Percentiles rank a stretch among this genome's conserved stretches.
phyloP scores from a whole-genome alignment of 768 basidiomycete species.

The Candolleomyces eurysporus region DNA sequence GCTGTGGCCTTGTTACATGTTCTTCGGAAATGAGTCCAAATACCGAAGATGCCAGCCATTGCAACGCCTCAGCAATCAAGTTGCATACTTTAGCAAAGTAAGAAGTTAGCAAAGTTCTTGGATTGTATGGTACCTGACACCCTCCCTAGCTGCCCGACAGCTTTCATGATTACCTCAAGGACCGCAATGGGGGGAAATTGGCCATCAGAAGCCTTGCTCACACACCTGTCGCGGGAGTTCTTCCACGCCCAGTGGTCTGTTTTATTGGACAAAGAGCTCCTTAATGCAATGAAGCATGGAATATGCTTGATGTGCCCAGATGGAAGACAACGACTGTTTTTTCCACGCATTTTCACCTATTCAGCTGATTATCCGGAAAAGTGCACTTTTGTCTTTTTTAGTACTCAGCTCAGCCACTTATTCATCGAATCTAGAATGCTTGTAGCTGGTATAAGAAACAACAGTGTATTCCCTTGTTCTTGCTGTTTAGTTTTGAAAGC shows the following conservation, averaged over 20 bases:
- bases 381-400: constrained; percentile 14
- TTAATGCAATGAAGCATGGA: constrained; percentile 31
- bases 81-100: constrained; percentile 29
- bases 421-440: background rate
- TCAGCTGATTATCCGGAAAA: constrained; percentile 41
- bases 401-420: no score
- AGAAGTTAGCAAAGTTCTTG: background rate
- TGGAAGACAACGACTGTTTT: constrained; percentile 26
- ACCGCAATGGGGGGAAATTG: constrained; percentile 16
- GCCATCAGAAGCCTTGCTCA: constrained; percentile 17
- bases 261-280: constrained; percentile 31
- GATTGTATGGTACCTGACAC: background rate
- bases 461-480: constrained; percentile 8
- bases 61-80: constrained; percentile 27
- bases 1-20: constrained; percentile 31
- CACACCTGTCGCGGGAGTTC: constrained; percentile 30
- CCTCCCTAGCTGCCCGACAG: constrained; percentile 18
- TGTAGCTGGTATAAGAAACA: constrained; percentile 10
- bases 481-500: constrained; percentile 5
- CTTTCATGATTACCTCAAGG: constrained; percentile 15
- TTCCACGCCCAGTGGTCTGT: constrained; percentile 30
- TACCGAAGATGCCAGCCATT: constrained; percentile 25
- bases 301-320: constrained; percentile 30
- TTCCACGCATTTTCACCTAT: constrained; percentile 34
- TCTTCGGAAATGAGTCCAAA: constrained; percentile 38